phyloP scores from a whole-genome alignment of 352 stramenopile genomes.

The Phytophthora podocarpi region DNA sequence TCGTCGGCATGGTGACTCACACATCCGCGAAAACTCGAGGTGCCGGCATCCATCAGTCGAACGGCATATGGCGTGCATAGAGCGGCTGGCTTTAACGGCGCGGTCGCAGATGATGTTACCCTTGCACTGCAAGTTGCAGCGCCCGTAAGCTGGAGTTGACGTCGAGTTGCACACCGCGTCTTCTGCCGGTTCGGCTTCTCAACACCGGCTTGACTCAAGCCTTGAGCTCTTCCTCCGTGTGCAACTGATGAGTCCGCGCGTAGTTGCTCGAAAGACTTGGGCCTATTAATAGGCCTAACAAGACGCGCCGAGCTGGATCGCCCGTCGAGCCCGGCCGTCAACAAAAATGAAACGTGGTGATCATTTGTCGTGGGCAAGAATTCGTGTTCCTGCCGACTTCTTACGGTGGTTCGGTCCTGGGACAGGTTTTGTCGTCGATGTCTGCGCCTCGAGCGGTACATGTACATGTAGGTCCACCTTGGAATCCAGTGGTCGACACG shows the following conservation, averaged over 20 bases:
- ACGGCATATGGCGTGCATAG: background rate
- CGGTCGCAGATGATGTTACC: no score
- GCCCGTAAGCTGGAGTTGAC: background rate
- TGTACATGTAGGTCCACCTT: no score
- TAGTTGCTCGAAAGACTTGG: background rate
- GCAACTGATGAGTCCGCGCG: conserved; percentile 1
- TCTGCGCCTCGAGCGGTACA: background rate
- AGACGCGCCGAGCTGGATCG: no score
- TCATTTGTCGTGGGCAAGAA: conserved; percentile 5
- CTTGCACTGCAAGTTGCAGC: no score
- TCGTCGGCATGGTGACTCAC: no score
- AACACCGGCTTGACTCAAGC: background rate
- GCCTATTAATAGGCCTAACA: no score
- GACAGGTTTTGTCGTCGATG: conserved; percentile 17
- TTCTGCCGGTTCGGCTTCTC: conserved; percentile 8
- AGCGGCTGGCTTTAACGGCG: no score
- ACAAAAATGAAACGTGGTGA: background rate
- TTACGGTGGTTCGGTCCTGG: background rate
- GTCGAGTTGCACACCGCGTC: conserved; percentile 2
- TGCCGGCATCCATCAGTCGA: no score
- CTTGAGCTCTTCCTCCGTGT: background rate
- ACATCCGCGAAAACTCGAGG: no score
- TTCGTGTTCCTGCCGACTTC: background rate
- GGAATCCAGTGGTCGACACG: conserved; percentile 16
- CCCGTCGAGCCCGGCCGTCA: background rate